Conservation (phyloP, 202 grass and related monocot genomes). For the Setaria viridis region DNA sequence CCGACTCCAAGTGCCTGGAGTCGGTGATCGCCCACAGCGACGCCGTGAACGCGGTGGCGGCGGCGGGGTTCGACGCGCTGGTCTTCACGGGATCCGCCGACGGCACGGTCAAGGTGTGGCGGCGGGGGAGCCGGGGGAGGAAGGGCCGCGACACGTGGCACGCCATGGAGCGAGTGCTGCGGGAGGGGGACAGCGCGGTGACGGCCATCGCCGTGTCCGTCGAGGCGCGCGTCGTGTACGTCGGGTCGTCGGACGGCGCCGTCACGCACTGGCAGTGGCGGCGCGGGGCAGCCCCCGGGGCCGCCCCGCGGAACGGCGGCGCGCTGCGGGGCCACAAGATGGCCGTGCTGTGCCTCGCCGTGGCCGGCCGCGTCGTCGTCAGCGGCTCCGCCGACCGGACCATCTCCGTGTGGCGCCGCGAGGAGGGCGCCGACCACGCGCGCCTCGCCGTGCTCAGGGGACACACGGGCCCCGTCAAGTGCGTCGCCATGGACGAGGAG, state of each 20-base stretch:
- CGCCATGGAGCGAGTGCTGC: constrained; percentile 55
- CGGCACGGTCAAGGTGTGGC: constrained; percentile 79
- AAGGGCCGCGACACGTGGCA: constrained; percentile 44
- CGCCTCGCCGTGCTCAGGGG: constrained; percentile 54
- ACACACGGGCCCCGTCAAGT: constrained; percentile 78
- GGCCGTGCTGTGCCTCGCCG: constrained; percentile 73
- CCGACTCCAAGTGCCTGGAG: constrained; percentile 82
- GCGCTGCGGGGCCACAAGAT: constrained; percentile 54
- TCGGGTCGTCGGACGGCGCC: constrained; percentile 65
- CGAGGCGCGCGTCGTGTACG: constrained; percentile 68
- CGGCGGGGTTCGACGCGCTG: constrained; percentile 53
- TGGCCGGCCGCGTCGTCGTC: constrained; percentile 56
- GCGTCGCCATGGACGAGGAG: constrained; percentile 60
- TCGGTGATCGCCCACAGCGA: constrained; percentile 71
- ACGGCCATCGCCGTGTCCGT: constrained; percentile 55
- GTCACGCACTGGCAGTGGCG: constrained; percentile 65
- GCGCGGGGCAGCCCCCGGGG: not conserved
- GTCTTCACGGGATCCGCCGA: constrained; percentile 79
- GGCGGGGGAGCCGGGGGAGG: not conserved
- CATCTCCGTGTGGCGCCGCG: constrained; percentile 67
- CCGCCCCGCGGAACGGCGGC: constrained; percentile 46
- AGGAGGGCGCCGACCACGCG: constrained; percentile 53
- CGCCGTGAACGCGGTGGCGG: constrained; percentile 74
- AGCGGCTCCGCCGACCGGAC: constrained; percentile 71
- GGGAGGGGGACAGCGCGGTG: constrained; percentile 63